phyloP scores from a whole-genome alignment of 2,329 filamentous ascomycete genomes.

The Zymoseptoria ardabiliae region DNA sequence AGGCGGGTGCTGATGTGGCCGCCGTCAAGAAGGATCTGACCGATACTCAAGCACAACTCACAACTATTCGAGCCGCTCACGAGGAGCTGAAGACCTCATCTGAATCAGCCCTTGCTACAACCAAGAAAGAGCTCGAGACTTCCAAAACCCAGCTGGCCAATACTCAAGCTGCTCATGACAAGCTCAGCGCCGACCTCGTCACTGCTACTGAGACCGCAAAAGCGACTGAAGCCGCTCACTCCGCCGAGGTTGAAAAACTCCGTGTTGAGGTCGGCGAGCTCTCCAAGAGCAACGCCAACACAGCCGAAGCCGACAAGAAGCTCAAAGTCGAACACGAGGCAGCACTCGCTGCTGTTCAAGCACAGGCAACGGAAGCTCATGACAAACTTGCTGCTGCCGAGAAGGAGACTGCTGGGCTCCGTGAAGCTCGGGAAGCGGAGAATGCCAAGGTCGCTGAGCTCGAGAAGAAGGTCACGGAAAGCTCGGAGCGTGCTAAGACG shows the following conservation, averaged over 20 bases:
- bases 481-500: slow-evolving; percentile 6
- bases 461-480: slow-evolving; percentile 9
- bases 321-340: slow-evolving; percentile 12
- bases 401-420: slow-evolving; percentile 11
- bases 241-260: slow-evolving; percentile 8
- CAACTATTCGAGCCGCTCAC: slow-evolving; percentile 12
- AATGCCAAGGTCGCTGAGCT: slow-evolving; percentile 14
- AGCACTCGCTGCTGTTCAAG: slow-evolving; percentile 13
- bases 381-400: slow-evolving; percentile 9
- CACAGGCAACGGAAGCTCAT: slow-evolving; percentile 10
- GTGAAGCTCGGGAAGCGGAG: slow-evolving; percentile 11
- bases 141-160: slow-evolving; percentile 11
- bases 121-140: slow-evolving; percentile 14
- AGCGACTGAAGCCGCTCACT: background rate
- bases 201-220: background rate
- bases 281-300: slow-evolving; percentile 9
- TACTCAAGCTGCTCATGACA: slow-evolving; percentile 2
- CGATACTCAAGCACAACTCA: slow-evolving; percentile 9
- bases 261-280: slow-evolving; percentile 14
- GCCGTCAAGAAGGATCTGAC: slow-evolving; percentile 11
- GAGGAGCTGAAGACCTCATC: slow-evolving; percentile 15
- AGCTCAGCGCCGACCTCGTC: background rate
- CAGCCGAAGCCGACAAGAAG: slow-evolving; percentile 13
- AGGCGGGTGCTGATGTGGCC: slow-evolving; percentile 8
- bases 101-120: slow-evolving; percentile 9